Evolutionary conservation across 78 protist species (phyloP), one percentile per base, ranked within the genome.

Genomic region (Andalucia godoyi): DNA sequence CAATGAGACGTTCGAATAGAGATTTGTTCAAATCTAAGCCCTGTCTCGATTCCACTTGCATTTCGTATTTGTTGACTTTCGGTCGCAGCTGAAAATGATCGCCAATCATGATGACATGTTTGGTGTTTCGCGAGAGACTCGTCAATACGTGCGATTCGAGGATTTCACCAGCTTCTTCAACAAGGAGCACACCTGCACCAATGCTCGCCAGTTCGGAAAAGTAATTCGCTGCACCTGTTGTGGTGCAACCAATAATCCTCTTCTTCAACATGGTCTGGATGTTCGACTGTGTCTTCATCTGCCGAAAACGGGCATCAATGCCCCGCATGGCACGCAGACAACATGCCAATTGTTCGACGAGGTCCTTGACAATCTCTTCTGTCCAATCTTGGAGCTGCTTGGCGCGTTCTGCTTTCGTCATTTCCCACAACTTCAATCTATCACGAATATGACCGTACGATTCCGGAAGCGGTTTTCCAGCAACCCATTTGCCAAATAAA

Each of bases 61-160:
- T 67, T 25, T 30, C 62, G 55, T 74, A 63, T 36, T 41, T 39
- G 36, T 6, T 3, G 30, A 65, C 69, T 65, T 79, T 36, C 4
- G 93, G 96, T 25, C 82, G 62, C 52, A 91, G 76, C 66, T 91
- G 96, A 57, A 66, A 33, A 66, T 91, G 89, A 63, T 91, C 96
- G 18, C 96, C 96, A 54, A 91, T 83, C 66, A 88, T 41, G 34
- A 85, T 47, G 17, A 91, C 51, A 47, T 80, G 93, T 18, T 72
- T 39, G 8, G 42, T n/a, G 12, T 57, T 32, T 34, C 41, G 30
- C 8, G 64, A 37, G 17, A 90, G 38, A 6, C 79, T 50, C 2
- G 86, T 66, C 13, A 86, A 33, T 0, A 87, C 30, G 37, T 84
- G 90, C 17, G 81, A 37, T 53, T 90, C 95, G 23, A 86, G 61